phyloP scores from a whole-genome alignment of 305 asterid genomes.

The Caryopteris hybrid region DNA sequence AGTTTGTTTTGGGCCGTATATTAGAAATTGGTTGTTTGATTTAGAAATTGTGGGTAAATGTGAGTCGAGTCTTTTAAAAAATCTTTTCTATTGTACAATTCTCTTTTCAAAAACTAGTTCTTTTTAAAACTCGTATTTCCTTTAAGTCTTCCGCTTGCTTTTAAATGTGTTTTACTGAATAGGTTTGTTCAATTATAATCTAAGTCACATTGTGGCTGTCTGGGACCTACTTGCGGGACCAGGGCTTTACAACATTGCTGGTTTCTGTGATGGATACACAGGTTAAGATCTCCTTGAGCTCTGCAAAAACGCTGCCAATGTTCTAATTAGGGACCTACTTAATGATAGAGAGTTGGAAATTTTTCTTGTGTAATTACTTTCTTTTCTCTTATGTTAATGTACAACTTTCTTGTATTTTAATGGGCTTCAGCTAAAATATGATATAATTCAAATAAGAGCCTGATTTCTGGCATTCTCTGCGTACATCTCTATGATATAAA shows the following conservation, averaged over 20 bases:
- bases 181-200: too few species aligned
- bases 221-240: too few species aligned
- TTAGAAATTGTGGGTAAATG: too few species aligned
- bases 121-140: too few species aligned
- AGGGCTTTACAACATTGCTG: slow-evolving; percentile 59
- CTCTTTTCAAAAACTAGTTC: too few species aligned
- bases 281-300: slow-evolving; percentile 93
- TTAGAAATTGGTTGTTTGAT: too few species aligned
- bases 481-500: neutral
- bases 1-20: too few species aligned
- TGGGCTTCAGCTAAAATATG: slow-evolving; percentile 3
- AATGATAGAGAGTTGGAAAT: slow-evolving; percentile 63
- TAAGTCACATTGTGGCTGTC: too few species aligned
- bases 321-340: slow-evolving; percentile 69
- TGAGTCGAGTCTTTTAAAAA: too few species aligned
- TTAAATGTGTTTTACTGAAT: too few species aligned
- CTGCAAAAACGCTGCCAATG: slow-evolving; percentile 91
- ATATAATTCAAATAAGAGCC: neutral
- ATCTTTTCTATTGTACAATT: too few species aligned
- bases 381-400: neutral
- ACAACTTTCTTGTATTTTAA: neutral
- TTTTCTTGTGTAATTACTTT: slow-evolving; percentile 38
- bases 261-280: slow-evolving; percentile 73
- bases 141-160: too few species aligned
- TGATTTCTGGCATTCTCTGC: neutral